Percentiles rank a stretch among this genome's conserved stretches.
These are phyloP conservation scores for Aspergillus calidoustus DNA, from an alignment of 2,329 filamentous ascomycete species.

Conservation along the genomic window DNA sequence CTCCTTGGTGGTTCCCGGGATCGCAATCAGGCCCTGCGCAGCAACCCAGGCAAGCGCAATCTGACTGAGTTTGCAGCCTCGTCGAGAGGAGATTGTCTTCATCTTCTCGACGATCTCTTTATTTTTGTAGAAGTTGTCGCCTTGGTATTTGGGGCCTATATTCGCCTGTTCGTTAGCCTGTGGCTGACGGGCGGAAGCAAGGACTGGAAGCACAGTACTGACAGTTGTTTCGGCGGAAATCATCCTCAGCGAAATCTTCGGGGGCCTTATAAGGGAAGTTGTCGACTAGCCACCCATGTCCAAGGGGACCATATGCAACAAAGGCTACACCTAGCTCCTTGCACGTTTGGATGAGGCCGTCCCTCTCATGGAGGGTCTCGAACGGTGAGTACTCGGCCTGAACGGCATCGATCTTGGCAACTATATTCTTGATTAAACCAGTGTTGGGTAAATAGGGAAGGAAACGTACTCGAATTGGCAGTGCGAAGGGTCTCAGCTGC, in stretches of 20 bases:
- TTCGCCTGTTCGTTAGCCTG: too few species aligned
- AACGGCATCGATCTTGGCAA: constrained; percentile 53
- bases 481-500: constrained; percentile 51
- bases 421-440: constrained; percentile 28
- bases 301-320: constrained; percentile 53
- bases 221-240: constrained; percentile 48
- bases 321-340: constrained; percentile 49
- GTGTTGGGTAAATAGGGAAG: too few species aligned
- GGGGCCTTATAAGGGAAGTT: constrained; percentile 48
- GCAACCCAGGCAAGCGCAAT: constrained; percentile 48
- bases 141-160: constrained; percentile 41
- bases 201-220: constrained; percentile 32
- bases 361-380: constrained; percentile 47
- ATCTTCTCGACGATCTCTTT: constrained; percentile 47
- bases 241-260: constrained; percentile 51
- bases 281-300: constrained; percentile 54
- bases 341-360: constrained; percentile 47
- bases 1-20: constrained; percentile 52
- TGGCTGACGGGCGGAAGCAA: too few species aligned
- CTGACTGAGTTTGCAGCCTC: constrained; percentile 40
- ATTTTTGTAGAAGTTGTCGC: constrained; percentile 53
- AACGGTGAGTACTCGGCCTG: constrained; percentile 54
- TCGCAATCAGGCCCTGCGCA: constrained; percentile 49
- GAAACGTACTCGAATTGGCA: constrained; percentile 47
- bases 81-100: constrained; percentile 43